Conservation (phyloP, 2,329 filamentous ascomycete species). For the Dactylonectria macrodidyma region DNA sequence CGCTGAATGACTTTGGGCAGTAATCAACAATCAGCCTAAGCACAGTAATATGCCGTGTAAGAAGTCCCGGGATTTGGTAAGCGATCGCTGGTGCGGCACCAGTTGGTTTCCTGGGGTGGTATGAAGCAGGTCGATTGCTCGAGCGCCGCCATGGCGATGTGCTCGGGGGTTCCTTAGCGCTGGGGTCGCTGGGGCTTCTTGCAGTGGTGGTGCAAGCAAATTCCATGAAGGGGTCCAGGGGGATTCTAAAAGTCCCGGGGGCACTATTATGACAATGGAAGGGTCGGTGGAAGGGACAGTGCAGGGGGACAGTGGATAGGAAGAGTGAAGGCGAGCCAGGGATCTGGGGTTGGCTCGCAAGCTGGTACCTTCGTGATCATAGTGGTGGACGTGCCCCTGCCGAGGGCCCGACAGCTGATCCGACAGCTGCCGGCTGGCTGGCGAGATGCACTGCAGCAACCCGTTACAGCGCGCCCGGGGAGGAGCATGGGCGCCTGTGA, state of each 20-base stretch:
- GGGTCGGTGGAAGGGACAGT: neutral
- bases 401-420: slow-evolving; percentile 27
- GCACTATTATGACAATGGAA: too few relatives aligned
- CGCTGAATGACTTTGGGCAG: slow-evolving; percentile 8
- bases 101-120: slow-evolving; percentile 17
- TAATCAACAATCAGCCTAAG: neutral
- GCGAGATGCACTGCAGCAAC: neutral
- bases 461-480: slow-evolving; percentile 6
- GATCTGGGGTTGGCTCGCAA: neutral
- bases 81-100: slow-evolving; percentile 28
- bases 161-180: slow-evolving; percentile 3
- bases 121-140: slow-evolving; percentile 12
- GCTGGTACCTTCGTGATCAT: neutral
- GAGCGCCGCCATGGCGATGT: slow-evolving; percentile 13
- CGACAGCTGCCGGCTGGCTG: slow-evolving; percentile 11
- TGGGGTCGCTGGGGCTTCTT: neutral
- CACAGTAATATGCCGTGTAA: slow-evolving; percentile 4
- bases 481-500: neutral
- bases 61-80: slow-evolving; percentile 18
- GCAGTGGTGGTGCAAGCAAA: slow-evolving; percentile 11
- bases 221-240: neutral
- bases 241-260: neutral
- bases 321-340: neutral
- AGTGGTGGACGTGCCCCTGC: slow-evolving; percentile 24
- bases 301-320: neutral